Conservation (phyloP, 179 eudicot genomes). For the Amaranthus tricolor region DNA sequence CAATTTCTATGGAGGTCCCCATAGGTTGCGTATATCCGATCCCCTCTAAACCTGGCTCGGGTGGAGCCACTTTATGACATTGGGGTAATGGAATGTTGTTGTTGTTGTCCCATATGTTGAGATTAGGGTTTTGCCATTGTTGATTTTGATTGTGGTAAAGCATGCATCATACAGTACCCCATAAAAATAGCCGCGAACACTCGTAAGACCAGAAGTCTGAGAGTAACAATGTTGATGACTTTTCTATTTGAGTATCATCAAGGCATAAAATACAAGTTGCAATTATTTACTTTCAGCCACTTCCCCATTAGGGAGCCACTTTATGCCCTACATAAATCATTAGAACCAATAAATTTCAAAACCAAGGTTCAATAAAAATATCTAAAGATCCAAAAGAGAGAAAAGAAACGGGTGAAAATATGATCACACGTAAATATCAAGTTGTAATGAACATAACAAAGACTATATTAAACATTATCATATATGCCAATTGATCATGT, state of each 20-base stretch:
- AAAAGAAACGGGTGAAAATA: neutral
- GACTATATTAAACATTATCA: neutral
- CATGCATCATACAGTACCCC: neutral
- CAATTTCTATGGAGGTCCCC: neutral
- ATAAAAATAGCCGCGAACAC: neutral
- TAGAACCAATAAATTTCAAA: neutral
- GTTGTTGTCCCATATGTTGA: too few species aligned
- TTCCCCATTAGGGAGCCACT: constrained; percentile 38
- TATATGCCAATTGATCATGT: neutral
- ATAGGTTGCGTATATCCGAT: too few species aligned
- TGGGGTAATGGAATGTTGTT: too few species aligned
- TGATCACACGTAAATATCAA: neutral
- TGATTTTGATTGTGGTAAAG: neutral
- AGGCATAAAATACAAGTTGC: neutral
- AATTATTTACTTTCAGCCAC: constrained; percentile 22
- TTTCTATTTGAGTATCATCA: constrained; percentile 2
- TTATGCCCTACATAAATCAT: constrained; percentile 35
- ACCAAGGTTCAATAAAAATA: neutral
- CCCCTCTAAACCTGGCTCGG: too few species aligned
- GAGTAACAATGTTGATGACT: constrained; percentile 5
- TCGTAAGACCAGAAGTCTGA: constrained; percentile 1
- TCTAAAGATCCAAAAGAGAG: neutral
- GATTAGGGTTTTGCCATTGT: neutral
- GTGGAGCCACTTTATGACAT: too few species aligned
- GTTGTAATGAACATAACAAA: neutral